Evolutionary conservation across 495 filamentous ascomycete species (phyloP).

Genomic region (Letharia lupina): DNA sequence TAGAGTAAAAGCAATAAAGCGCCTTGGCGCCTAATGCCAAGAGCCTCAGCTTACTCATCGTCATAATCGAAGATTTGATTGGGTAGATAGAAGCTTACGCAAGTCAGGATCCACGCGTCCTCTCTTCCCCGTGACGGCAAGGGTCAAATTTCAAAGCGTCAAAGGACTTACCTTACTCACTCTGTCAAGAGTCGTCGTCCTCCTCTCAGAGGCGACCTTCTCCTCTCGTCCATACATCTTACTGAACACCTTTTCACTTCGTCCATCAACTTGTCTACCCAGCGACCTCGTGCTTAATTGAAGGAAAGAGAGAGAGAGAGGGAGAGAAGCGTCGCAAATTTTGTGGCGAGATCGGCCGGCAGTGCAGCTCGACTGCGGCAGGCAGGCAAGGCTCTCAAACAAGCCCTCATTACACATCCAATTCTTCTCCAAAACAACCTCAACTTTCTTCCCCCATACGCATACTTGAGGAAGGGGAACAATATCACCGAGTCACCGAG

Average conservation of each 20-base stretch:
- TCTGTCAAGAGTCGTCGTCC: not conserved
- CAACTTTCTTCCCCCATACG: not conserved
- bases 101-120: constrained; percentile 10
- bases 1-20: not conserved
- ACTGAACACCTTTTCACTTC: too few relatives aligned
- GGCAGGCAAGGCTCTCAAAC: not conserved
- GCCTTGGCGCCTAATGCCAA: not conserved
- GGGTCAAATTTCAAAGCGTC: not conserved
- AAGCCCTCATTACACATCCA: not conserved
- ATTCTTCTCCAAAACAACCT: not conserved
- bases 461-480: not conserved
- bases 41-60: not conserved
- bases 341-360: not conserved
- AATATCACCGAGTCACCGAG: not conserved
- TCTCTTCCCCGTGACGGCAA: not conserved
- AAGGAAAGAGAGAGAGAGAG: not conserved
- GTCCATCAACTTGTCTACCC: not conserved
- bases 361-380: not conserved
- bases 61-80: not conserved
- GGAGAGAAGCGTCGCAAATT: not conserved
- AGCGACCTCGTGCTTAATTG: not conserved
- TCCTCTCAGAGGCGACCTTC: not conserved
- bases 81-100: not conserved
- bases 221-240: not conserved
- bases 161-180: not conserved